phyloP scores from a whole-genome alignment of 495 filamentous ascomycete species.

The Penicillium steckii region DNA sequence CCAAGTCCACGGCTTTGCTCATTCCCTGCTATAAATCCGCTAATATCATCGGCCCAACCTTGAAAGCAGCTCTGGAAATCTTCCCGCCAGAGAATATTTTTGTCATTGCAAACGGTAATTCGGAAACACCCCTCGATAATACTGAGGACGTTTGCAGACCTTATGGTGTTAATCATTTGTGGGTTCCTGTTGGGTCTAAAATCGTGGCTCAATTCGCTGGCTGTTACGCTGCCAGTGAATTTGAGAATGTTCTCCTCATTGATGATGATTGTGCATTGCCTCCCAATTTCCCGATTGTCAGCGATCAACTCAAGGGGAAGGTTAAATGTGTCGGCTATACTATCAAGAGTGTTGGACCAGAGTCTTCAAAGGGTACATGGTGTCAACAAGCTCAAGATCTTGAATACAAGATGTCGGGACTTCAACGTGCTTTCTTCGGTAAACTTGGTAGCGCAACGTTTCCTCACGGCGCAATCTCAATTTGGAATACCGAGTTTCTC shows the following conservation, averaged over 20 bases:
- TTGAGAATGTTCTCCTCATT: conserved; percentile 43
- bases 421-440: conserved; percentile 40
- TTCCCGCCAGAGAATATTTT: conserved; percentile 46
- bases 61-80: conserved; percentile 44
- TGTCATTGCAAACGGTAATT: conserved; percentile 46
- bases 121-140: conserved; percentile 37
- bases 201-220: conserved; percentile 49
- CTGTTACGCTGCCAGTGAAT: conserved; percentile 37
- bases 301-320: conserved; percentile 34
- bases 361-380: conserved; percentile 30
- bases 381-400: conserved; percentile 48
- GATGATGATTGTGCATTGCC: conserved; percentile 50
- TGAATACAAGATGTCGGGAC: conserved; percentile 45
- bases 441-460: conserved; percentile 42
- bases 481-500: conserved; percentile 43
- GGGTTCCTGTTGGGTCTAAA: conserved; percentile 41
- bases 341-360: conserved; percentile 38
- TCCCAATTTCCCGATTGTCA: conserved; percentile 40
- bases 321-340: conserved; percentile 45
- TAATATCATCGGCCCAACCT: conserved; percentile 38
- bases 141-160: conserved; percentile 45
- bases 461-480: conserved; percentile 43
- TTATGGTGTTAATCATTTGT: conserved; percentile 41
- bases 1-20: conserved; percentile 38
- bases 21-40: conserved; percentile 51